These are phyloP conservation scores for Plenodomus lindquistii DNA, from an alignment of 2,329 filamentous ascomycete species.

Conservation along the genomic window DNA sequence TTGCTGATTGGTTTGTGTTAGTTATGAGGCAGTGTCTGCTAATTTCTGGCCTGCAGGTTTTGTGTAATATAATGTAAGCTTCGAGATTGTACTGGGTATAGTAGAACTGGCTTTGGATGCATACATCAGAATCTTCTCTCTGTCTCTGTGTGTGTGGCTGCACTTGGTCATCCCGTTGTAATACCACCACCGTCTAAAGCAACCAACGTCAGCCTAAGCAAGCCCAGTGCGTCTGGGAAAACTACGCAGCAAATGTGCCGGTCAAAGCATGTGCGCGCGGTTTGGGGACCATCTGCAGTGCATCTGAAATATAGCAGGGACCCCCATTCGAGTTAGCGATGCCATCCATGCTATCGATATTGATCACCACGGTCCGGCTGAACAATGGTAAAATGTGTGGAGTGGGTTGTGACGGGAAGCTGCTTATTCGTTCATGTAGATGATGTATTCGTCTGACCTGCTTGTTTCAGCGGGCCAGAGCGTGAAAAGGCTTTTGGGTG, in stretches of 20 bases:
- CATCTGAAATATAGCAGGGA: neutral
- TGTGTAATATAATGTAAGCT: no score
- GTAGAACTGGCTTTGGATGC: no score
- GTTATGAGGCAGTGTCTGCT: no score
- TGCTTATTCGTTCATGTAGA: neutral
- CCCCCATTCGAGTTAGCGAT: neutral
- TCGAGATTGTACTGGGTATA: no score
- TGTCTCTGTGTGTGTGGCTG: neutral
- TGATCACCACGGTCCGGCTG: neutral
- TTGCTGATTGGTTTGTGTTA: no score
- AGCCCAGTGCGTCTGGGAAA: neutral
- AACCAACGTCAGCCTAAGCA: neutral
- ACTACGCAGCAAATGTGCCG: neutral
- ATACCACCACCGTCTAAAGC: neutral
- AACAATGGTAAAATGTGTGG: conserved; percentile 5
- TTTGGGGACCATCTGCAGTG: neutral
- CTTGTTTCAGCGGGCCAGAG: conserved; percentile 17
- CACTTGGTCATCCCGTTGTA: neutral
- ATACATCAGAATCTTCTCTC: neutral
- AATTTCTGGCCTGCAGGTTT: no score
- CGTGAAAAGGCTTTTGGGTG: neutral
- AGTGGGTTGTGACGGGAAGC: neutral
- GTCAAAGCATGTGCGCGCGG: neutral
- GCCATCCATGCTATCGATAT: neutral
- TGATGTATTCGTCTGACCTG: conserved; percentile 26